Base-by-base conservation (phyloP, 2,329 filamentous ascomycete species). In the Nothomitra cinnamomea region DNA sequence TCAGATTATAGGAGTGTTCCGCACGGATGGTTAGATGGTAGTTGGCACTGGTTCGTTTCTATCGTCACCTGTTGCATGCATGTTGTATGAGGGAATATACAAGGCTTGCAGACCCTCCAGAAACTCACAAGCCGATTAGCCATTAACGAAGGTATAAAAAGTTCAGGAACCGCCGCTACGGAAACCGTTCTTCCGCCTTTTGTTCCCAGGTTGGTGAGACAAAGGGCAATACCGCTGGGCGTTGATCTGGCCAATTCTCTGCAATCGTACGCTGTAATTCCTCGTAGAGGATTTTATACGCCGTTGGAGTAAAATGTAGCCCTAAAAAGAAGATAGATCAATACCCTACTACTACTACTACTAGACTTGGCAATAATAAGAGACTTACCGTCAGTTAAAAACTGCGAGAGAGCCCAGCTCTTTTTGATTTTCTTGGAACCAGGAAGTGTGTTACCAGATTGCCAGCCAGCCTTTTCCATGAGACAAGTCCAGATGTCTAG, bases 401-500 rank as follows among this genome's bases (percentile, higher is more conserved):
- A 65, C 22, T 67, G 65, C 22, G 68, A 67, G 45, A 82, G 63
- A 7, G 65, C 69, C 53, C 80, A 74, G 62, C 80, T 83, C 50
- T 74, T 59, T 64, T 78, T 63, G 66, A 77, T 67, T 67, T 78
- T 64, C 64, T 74, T 64, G 66, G 78, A 70, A 66, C 89, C 75
- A 13, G 70, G 66, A 25, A 82, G 61, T 3, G 70, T 66, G 40
- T 73, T 67, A 5, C 70, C 73, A 59, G 68, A 66, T 15, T 70
- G 64, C 68, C 76, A 81, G 1, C 73, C 74, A 2, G 73, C 70
- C 47, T 77, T 73, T 54, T 78, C 72, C 80, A 94, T 86, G 60
- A 95, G 75, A 0, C 79, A 79, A 56, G 78, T 76, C 79, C 86
- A 94, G 1, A 96, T 74, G 66, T 96, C 87, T 21, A 94, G 70